A percentile compares a stretch with the other conserved stretches of the same genome.
Conservation (phyloP, 2,329 filamentous ascomycete genomes). For the Colletotrichum lindemuthianum region DNA sequence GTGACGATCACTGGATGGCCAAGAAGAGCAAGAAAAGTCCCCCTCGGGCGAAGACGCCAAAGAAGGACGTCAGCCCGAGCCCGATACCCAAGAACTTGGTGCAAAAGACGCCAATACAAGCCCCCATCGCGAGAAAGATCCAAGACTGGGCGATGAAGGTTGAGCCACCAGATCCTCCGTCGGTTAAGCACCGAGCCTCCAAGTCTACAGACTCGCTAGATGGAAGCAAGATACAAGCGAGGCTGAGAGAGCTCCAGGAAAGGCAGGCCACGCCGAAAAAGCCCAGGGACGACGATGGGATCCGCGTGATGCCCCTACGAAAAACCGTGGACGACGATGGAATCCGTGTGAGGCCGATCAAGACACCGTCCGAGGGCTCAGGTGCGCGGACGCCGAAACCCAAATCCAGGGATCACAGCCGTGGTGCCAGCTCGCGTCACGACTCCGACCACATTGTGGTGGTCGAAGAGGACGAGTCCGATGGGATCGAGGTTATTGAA, state of each 20-base stretch:
- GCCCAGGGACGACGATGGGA: slow-evolving; percentile 50
- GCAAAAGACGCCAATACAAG: slow-evolving; percentile 62
- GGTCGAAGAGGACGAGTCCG: slow-evolving; percentile 38
- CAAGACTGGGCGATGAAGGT: slow-evolving; percentile 69
- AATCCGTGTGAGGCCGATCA: slow-evolving; percentile 44
- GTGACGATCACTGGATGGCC: slow-evolving; percentile 89
- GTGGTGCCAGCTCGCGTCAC: slow-evolving; percentile 39
- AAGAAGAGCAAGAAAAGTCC: slow-evolving; percentile 62
- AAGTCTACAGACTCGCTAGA: slow-evolving; percentile 46
- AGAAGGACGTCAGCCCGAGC: slow-evolving; percentile 43
- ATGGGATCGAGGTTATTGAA: slow-evolving; percentile 46
- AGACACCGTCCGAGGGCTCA: slow-evolving; percentile 19
- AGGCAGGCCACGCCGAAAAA: slow-evolving; percentile 30
- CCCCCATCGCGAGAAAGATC: slow-evolving; percentile 67
- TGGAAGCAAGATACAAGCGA: slow-evolving; percentile 41
- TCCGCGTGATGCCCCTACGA: slow-evolving; percentile 54
- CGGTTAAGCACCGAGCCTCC: slow-evolving; percentile 49
- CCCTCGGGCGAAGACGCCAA: slow-evolving; percentile 50
- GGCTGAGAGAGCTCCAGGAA: slow-evolving; percentile 34
- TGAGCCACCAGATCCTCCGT: slow-evolving; percentile 56
- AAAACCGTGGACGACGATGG: slow-evolving; percentile 47
- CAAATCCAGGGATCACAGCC: slow-evolving; percentile 29
- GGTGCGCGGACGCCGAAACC: slow-evolving; percentile 40
- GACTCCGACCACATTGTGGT: slow-evolving; percentile 44
- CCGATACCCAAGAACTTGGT: slow-evolving; percentile 69